A percentile compares a stretch with the other conserved stretches of the same genome.
Evolutionary conservation across 139 green algal genomes (phyloP).

Genomic region (Chlamydomonas asymmetrica): DNA sequence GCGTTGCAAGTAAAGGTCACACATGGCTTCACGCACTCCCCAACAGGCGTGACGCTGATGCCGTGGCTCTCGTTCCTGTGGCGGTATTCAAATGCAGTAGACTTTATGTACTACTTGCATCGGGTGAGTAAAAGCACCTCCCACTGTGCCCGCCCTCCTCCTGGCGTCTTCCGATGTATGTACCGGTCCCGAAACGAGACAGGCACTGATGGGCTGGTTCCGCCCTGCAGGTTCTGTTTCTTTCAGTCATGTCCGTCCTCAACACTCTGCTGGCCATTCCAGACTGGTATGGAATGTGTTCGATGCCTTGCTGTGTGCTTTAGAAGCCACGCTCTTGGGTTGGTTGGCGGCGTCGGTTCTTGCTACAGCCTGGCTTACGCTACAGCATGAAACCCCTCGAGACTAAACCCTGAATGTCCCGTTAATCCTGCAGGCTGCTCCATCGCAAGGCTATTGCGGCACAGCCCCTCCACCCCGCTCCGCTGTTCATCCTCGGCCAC

Average conservation of each 20-base stretch:
- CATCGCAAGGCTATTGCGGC: constrained; percentile 23
- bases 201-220: not conserved
- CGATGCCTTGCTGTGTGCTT: not conserved
- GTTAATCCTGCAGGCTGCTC: constrained; percentile 27
- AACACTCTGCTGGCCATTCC: constrained; percentile 47
- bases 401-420: not conserved
- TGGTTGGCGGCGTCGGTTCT: too few relatives aligned
- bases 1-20: too few relatives aligned
- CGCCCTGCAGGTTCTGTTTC: constrained; percentile 46
- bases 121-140: constrained; percentile 19
- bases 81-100: constrained; percentile 30
- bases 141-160: not conserved
- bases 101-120: constrained; percentile 46
- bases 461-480: constrained; percentile 48
- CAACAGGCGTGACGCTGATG: constrained; percentile 46
- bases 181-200: not conserved
- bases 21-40: not conserved
- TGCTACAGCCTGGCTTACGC: not conserved
- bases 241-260: constrained; percentile 52
- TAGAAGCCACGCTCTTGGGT: not conserved
- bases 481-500: constrained; percentile 70
- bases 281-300: constrained; percentile 28
- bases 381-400: not conserved
- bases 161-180: not conserved
- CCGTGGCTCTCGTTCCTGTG: constrained; percentile 41